These are phyloP conservation scores for Pyricularia sp. DNA, from an alignment of 2,329 filamentous ascomycete species.

Conservation along the genomic window DNA sequence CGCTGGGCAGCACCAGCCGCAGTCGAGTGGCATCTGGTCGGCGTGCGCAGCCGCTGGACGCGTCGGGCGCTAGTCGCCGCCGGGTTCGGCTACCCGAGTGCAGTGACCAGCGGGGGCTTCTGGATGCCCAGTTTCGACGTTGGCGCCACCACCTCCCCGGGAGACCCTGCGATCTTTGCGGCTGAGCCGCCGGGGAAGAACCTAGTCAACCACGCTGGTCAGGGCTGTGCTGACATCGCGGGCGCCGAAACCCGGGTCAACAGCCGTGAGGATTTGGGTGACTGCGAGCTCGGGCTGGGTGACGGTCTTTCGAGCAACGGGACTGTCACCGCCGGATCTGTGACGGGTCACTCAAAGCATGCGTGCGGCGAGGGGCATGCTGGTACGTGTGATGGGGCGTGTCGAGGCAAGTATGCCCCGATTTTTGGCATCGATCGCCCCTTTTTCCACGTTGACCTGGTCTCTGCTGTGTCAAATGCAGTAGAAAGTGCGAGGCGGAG, in stretches of 20 bases:
- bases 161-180: not conserved
- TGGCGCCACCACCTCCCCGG: not conserved
- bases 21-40: slow-evolving; percentile 91
- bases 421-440: slow-evolving; percentile 2
- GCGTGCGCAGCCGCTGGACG: slow-evolving; percentile 78
- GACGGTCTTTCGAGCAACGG: not conserved
- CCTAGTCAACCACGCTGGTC: not conserved
- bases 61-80: slow-evolving; percentile 78
- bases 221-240: not conserved
- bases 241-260: not conserved
- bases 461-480: slow-evolving; percentile 1
- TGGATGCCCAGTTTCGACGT: slow-evolving; percentile 2
- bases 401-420: not conserved
- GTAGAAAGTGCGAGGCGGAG: not conserved
- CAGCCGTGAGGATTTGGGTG: not conserved
- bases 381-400: not conserved
- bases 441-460: slow-evolving; percentile 4
- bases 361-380: not conserved
- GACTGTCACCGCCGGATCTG: not conserved
- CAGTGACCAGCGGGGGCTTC: not conserved
- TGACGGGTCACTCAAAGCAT: not conserved
- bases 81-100: slow-evolving; percentile 52
- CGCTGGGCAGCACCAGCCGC: slow-evolving; percentile 66
- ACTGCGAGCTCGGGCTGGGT: not conserved
- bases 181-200: not conserved